These are phyloP conservation scores for Sicyos edulis DNA, from an alignment of 306 rosid genomes.

Conservation along the genomic window DNA sequence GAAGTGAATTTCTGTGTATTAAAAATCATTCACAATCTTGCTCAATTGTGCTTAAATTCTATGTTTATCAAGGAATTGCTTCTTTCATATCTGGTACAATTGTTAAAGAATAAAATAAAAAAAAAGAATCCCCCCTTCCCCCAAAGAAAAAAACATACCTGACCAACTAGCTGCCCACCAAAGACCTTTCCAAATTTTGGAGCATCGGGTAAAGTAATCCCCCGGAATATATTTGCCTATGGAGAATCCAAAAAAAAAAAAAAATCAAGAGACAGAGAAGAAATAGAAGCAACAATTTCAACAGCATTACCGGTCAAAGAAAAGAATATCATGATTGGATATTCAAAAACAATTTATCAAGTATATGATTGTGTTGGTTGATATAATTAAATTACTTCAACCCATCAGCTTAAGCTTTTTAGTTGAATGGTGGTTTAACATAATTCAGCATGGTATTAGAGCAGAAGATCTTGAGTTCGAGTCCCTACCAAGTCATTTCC, in stretches of 20 bases:
- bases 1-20: neutral
- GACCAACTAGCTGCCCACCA: constrained; percentile 94
- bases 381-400: too few relatives aligned
- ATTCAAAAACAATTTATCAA: too few relatives aligned
- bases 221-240: constrained; percentile 75
- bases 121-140: too few relatives aligned
- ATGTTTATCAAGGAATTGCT: neutral
- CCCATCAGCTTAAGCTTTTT: too few relatives aligned
- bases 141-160: constrained; percentile 36
- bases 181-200: constrained; percentile 84
- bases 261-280: too few relatives aligned
- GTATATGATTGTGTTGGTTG: too few relatives aligned
- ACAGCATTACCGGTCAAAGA: neutral
- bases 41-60: neutral
- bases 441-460: too few relatives aligned
- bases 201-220: constrained; percentile 75
- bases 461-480: too few relatives aligned
- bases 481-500: too few relatives aligned
- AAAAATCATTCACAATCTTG: constrained; percentile 5
- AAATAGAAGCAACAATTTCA: neutral
- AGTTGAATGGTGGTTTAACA: too few relatives aligned
- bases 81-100: neutral
- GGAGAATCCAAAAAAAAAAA: neutral
- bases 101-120: too few relatives aligned
- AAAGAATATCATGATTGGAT: neutral